Base-by-base conservation (phyloP, 208 protist species). In the Crithidia sp. region DNA sequence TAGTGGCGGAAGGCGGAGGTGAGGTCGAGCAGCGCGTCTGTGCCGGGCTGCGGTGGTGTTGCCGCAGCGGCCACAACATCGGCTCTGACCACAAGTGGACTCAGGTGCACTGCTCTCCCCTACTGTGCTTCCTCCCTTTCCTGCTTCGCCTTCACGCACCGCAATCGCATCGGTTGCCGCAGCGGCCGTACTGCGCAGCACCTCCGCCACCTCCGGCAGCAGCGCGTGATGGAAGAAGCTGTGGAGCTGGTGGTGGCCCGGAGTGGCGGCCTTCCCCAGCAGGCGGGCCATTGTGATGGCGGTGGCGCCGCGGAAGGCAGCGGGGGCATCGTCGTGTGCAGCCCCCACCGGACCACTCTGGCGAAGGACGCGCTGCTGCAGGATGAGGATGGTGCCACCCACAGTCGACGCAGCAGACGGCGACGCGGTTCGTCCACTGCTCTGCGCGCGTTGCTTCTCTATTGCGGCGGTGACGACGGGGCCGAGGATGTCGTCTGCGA, bases 401-500 rank as follows among this genome's bases (percentile, higher is more conserved):
- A 52, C 53, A 5, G 67, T 4, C 45, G 64, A 6, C 16, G 64
- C n/a, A 4, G 52, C 78, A 65, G 37, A 40, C 12, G 45, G 12
- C 9, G 13, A 40, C 39, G 50, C 4, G 5, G 10, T 28, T 1
- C 7, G 47, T 19, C 28, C 6, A 13, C 36, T 69, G 63, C 17
- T 40, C 3, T 36, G 10, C 36, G 52, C 56, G 54, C 16, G 36
- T 40, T 60, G 65, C 7, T n/a, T 45, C 49, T 76, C 70, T 2
- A 90, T 56, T 12, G 83, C 54, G 10, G 75, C n/a, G 5, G 74
- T 78, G 28, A 65, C 74, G 49, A 92, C 75, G 8, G 91, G 81
- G 4, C 91, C 86, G 39, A 95, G 74, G 6, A 93, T 70, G 71
- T 95, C 88, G 62, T 95, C 91, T 8, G 87, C 70, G 36, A 95